Percentiles rank a stretch among this genome's conserved stretches.
Evolutionary conservation across 164 flowering plant genomes (phyloP).

Genomic region (Cinnamomum micranthum): DNA sequence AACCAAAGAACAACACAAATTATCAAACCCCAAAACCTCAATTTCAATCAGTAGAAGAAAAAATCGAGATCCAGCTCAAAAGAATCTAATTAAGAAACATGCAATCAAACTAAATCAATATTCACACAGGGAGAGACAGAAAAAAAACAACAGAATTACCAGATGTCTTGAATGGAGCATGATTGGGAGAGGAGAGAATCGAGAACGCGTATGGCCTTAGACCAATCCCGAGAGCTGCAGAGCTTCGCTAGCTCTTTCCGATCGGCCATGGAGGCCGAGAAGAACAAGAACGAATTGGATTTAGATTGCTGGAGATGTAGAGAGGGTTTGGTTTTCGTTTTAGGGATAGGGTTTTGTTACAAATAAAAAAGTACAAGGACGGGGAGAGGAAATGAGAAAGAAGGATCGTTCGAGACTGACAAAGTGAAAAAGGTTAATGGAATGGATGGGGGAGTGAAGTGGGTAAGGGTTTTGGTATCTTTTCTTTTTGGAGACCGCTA

Average conservation of each 20-base stretch:
- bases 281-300: neutral
- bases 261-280: slow-evolving; percentile 36
- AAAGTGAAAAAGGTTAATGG: too few species aligned
- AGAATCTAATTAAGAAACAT: neutral
- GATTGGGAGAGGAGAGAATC: slow-evolving; percentile 81
- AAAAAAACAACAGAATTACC: slow-evolving; percentile 32
- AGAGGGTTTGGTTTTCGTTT: too few species aligned
- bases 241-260: slow-evolving; percentile 70
- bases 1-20: neutral
- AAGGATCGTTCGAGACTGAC: too few species aligned
- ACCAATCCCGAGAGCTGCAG: slow-evolving; percentile 78
- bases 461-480: too few species aligned
- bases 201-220: slow-evolving; percentile 94
- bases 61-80: neutral
- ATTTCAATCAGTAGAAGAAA: neutral
- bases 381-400: too few species aligned
- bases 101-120: neutral
- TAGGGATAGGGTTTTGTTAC: too few species aligned
- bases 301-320: neutral
- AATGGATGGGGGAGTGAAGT: too few species aligned
- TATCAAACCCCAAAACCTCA: neutral
- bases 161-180: slow-evolving; percentile 69
- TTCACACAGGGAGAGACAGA: neutral
- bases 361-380: too few species aligned
- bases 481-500: too few species aligned